Conservation (phyloP, 768 basidiomycete species). For the Russula foetens region DNA sequence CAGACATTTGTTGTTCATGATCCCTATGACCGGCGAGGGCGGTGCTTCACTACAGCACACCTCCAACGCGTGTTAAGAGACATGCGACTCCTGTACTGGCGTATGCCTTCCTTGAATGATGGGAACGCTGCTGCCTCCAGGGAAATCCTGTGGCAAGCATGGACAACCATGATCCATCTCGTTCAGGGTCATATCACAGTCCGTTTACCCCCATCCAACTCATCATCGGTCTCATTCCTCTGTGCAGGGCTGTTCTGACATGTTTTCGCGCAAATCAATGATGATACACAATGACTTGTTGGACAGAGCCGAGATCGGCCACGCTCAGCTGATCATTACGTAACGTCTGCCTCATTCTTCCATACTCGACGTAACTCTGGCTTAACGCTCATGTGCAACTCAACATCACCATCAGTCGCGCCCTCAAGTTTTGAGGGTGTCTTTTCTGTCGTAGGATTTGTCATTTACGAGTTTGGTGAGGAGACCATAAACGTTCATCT, state of each 20-base stretch:
- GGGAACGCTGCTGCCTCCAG: neutral
- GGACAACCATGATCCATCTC: neutral
- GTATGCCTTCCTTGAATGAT: neutral
- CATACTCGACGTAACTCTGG: slow-evolving; percentile 10
- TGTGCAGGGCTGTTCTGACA: neutral
- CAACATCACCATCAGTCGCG: neutral
- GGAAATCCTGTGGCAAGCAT: neutral
- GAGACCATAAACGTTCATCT: neutral
- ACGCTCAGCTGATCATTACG: slow-evolving; percentile 1
- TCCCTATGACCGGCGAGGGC: neutral
- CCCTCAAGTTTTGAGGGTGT: neutral
- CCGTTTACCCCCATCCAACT: neutral
- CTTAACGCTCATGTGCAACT: slow-evolving; percentile 3
- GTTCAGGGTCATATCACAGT: neutral
- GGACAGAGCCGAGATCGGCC: neutral
- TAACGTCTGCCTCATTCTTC: neutral
- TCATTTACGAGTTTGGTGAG: neutral
- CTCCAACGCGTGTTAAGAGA: neutral
- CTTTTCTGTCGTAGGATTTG: neutral
- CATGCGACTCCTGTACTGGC: neutral
- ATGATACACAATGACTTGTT: neutral
- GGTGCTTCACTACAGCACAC: neutral
- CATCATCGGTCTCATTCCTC: neutral
- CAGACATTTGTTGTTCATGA: neutral
- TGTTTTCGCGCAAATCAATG: neutral